Percentiles rank a stretch among this genome's conserved stretches.
These are phyloP conservation scores for Pyrus communis DNA, from an alignment of 306 rosid species.

Conservation along the genomic window DNA sequence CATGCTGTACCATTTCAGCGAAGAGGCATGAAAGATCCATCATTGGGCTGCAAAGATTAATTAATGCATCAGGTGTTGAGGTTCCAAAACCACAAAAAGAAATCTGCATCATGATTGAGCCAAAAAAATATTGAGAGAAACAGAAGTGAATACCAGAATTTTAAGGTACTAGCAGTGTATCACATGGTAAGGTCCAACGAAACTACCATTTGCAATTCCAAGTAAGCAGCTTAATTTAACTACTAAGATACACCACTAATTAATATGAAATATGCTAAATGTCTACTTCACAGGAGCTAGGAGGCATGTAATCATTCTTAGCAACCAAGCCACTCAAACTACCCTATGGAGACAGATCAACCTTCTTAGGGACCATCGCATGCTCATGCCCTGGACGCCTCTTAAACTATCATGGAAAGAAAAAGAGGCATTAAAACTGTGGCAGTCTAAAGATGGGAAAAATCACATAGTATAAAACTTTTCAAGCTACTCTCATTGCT, in stretches of 20 bases:
- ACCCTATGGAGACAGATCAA: background rate
- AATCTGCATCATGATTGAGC: background rate
- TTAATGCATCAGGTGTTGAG: constrained; percentile 14
- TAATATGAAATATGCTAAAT: background rate
- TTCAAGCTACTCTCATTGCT: background rate
- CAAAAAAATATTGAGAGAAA: background rate
- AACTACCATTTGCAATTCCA: background rate
- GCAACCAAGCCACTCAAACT: background rate
- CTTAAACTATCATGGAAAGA: background rate
- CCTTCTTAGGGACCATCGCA: background rate
- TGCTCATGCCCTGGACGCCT: background rate
- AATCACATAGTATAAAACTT: background rate
- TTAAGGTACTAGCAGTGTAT: background rate
- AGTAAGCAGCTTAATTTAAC: background rate
- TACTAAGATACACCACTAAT: background rate
- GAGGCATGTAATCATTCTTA: background rate
- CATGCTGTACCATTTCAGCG: constrained; percentile 98
- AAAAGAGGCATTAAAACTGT: background rate
- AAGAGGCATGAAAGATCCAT: constrained; percentile 61
- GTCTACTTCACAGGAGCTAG: background rate
- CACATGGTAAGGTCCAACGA: background rate
- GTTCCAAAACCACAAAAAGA: background rate
- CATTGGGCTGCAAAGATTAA: constrained; percentile 55
- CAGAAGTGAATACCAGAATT: background rate
- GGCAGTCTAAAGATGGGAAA: background rate